phyloP scores from a whole-genome alignment of 2,329 filamentous ascomycete species.

The Mariannaea sp. region DNA sequence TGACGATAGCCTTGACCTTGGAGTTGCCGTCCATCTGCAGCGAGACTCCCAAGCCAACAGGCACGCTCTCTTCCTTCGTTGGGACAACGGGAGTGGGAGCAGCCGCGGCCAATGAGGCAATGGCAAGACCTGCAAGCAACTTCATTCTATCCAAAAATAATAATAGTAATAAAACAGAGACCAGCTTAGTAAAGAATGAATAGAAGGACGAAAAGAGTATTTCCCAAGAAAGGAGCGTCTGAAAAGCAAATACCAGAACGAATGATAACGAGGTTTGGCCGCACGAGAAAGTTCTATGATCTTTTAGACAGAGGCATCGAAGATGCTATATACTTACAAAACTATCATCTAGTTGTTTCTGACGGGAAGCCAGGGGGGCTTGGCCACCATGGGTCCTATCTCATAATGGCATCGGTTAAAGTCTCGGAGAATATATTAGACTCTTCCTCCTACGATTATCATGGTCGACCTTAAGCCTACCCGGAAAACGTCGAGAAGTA shows the following conservation, averaged over 20 bases:
- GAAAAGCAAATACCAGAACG: conserved; percentile 11
- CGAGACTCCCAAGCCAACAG: conserved; percentile 49
- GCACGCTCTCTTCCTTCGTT: conserved; percentile 40
- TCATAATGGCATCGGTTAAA: too few species aligned
- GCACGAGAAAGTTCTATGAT: conserved; percentile 4
- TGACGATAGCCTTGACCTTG: conserved; percentile 57
- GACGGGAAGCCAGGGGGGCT: not conserved
- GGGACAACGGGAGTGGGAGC: conserved; percentile 32
- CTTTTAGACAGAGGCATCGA: conserved; percentile 16
- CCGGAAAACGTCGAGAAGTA: conserved; percentile 4
- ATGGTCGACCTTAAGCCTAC: conserved; percentile 5
- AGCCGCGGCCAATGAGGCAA: conserved; percentile 35
- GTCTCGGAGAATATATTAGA: not conserved
- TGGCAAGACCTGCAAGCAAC: conserved; percentile 35
- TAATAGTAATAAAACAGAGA: conserved; percentile 21
- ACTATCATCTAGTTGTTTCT: too few species aligned
- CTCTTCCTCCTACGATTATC: not conserved
- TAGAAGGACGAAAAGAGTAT: not conserved
- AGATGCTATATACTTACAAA: too few species aligned
- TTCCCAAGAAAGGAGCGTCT: not conserved
- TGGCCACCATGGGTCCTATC: conserved; percentile 2
- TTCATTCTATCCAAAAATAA: conserved; percentile 32
- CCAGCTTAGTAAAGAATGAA: conserved; percentile 15
- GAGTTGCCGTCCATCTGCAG: conserved; percentile 56
- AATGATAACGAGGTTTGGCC: not conserved